These are phyloP conservation scores for Ophiostoma tasmaniense DNA, from an alignment of 2,329 filamentous ascomycete species.

Conservation along the genomic window DNA sequence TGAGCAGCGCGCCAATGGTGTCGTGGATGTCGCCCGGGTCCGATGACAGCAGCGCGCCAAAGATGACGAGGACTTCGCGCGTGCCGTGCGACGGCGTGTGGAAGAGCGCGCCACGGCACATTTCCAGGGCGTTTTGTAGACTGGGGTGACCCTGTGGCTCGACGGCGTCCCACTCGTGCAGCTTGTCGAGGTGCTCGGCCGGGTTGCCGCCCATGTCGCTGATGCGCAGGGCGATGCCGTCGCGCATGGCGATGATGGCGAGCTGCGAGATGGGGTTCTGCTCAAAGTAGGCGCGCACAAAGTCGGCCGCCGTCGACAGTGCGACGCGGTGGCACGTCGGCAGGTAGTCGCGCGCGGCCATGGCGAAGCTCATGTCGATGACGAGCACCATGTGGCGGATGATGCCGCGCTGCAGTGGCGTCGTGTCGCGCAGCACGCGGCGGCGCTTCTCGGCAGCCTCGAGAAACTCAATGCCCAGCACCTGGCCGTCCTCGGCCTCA, in stretches of 20 bases:
- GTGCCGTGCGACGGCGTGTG: conserved; percentile 92
- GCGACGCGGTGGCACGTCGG: conserved; percentile 79
- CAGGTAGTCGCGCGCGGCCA: conserved; percentile 89
- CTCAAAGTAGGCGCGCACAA: conserved; percentile 92
- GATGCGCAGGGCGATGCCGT: conserved; percentile 77
- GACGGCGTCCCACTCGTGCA: conserved; percentile 57
- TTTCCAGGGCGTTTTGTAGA: conserved; percentile 90
- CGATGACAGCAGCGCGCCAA: conserved; percentile 79
- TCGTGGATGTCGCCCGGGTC: conserved; percentile 94
- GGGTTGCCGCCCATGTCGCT: conserved; percentile 90
- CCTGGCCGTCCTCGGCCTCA: conserved; percentile 70
- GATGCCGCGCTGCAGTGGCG: conserved; percentile 89
- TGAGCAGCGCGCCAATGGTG: conserved; percentile 69
- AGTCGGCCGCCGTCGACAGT: conserved; percentile 74
- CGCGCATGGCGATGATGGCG: conserved; percentile 84
- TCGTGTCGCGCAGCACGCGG: conserved; percentile 84
- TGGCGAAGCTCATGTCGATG: conserved; percentile 84
- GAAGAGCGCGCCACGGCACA: conserved; percentile 85
- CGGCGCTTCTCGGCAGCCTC: conserved; percentile 75
- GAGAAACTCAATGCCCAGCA: conserved; percentile 65
- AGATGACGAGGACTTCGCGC: conserved; percentile 82
- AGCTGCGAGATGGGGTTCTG: conserved; percentile 98
- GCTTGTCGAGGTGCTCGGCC: conserved; percentile 70
- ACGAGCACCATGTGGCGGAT: conserved; percentile 93
- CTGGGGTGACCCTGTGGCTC: conserved; percentile 69